Percentiles rank a stretch among this genome's conserved stretches.
Conservation (phyloP, 2,329 filamentous ascomycete genomes). For the Hirsutella thompsonii region DNA sequence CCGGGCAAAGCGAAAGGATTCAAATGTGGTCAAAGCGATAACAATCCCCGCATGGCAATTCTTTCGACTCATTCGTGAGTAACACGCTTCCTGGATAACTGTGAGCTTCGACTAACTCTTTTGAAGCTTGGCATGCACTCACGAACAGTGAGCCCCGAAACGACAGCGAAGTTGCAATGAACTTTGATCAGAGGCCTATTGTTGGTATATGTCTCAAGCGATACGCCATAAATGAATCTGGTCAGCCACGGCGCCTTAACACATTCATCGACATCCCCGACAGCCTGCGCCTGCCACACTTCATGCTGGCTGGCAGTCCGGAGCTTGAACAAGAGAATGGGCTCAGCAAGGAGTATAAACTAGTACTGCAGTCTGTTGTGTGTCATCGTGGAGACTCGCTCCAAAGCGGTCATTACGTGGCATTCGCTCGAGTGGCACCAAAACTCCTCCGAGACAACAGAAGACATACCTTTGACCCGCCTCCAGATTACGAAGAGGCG, state of each 20-base stretch:
- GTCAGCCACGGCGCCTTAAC: constrained; percentile 57
- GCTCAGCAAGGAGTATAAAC: constrained; percentile 81
- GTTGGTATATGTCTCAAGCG: constrained; percentile 88
- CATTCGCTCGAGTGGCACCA: constrained; percentile 65
- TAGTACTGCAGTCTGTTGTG: constrained; percentile 81
- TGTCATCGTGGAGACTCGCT: constrained; percentile 82
- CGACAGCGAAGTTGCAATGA: constrained; percentile 74
- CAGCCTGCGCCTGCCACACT: constrained; percentile 71
- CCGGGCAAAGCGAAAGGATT: constrained; percentile 30
- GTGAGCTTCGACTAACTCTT: neutral
- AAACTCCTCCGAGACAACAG: constrained; percentile 48
- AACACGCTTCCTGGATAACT: constrained; percentile 2
- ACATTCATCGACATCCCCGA: constrained; percentile 85
- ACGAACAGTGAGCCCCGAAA: constrained; percentile 38
- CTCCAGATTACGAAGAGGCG: constrained; percentile 55
- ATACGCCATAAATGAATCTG: constrained; percentile 59
- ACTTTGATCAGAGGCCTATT: constrained; percentile 76
- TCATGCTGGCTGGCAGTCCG: constrained; percentile 66
- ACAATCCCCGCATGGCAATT: constrained; percentile 97
- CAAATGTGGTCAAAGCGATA: constrained; percentile 59
- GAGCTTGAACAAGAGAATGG: constrained; percentile 47
- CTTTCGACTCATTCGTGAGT: constrained; percentile 78
- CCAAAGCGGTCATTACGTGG: constrained; percentile 83
- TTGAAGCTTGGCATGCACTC: constrained; percentile 68
- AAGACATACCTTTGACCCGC: constrained; percentile 39